Percentiles rank a stretch among this genome's conserved stretches.
These are phyloP conservation scores for Trametes cingulata DNA, from an alignment of 768 basidiomycete genomes.

Conservation along the genomic window DNA sequence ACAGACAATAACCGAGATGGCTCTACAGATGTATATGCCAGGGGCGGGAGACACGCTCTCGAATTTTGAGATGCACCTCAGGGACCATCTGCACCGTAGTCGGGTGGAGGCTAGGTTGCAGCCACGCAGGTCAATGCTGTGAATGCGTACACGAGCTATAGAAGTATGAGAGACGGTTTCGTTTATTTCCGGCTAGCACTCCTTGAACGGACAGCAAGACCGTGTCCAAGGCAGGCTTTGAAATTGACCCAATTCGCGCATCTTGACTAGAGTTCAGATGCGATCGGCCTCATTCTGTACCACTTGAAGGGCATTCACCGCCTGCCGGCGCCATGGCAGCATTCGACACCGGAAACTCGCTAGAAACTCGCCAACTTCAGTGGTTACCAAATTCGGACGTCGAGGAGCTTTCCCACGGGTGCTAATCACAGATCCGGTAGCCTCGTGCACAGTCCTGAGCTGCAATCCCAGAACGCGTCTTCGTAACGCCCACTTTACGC, in stretches of 20 bases:
- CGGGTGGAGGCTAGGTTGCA: not conserved
- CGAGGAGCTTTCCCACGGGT: slow-evolving; percentile 8
- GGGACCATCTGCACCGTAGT: not conserved
- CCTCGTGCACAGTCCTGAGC: not conserved
- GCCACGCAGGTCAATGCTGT: not conserved
- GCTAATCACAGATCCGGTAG: slow-evolving; percentile 18
- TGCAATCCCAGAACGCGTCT: not conserved
- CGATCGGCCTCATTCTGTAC: too few relatives aligned
- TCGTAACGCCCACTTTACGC: too few relatives aligned
- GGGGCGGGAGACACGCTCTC: slow-evolving; percentile 1
- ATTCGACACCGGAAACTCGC: too few relatives aligned
- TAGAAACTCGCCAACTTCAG: not conserved
- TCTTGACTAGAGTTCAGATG: too few relatives aligned
- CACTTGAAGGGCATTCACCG: too few relatives aligned
- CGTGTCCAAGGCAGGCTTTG: too few relatives aligned
- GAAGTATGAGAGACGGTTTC: too few relatives aligned
- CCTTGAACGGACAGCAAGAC: too few relatives aligned
- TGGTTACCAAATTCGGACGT: not conserved
- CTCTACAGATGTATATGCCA: not conserved
- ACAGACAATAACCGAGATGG: not conserved
- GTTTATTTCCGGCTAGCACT: too few relatives aligned
- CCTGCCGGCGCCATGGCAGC: too few relatives aligned
- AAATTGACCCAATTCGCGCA: too few relatives aligned
- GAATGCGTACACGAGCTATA: too few relatives aligned
- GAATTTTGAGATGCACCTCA: slow-evolving; percentile 2